These are phyloP conservation scores for Polyporus arcularius DNA, from an alignment of 768 basidiomycete genomes.

Conservation along the genomic window DNA sequence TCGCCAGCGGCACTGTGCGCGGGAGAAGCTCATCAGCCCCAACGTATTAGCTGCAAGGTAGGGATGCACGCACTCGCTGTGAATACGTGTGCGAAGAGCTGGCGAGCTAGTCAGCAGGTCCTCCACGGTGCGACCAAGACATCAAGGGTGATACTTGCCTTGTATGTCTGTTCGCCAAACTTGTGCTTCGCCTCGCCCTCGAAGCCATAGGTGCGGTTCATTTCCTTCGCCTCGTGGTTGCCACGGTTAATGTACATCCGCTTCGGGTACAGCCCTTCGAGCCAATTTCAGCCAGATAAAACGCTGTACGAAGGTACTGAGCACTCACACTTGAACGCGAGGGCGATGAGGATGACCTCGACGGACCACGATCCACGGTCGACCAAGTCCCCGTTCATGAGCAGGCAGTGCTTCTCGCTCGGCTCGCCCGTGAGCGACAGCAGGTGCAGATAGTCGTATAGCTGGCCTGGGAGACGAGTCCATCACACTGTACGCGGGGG, in stretches of 20 bases:
- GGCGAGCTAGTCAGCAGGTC: conserved; percentile 1
- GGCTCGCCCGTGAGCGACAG: conserved; percentile 86
- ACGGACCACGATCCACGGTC: conserved; percentile 97
- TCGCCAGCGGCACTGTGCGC: conserved; percentile 80
- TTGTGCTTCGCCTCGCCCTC: conserved; percentile 97
- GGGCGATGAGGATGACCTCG: conserved; percentile 89
- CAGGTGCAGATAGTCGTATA: conserved; percentile 90
- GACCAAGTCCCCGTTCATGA: conserved; percentile 96
- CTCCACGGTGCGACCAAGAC: neutral
- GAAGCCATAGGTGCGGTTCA: conserved; percentile 94
- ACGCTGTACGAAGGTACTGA: neutral
- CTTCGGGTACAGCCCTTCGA: conserved; percentile 86
- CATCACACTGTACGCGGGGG: neutral
- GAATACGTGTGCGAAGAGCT: conserved; percentile 95
- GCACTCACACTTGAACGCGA: conserved; percentile 89
- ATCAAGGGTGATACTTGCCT: conserved; percentile 44
- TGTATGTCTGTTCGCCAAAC: conserved; percentile 93
- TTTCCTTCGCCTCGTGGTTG: conserved; percentile 96
- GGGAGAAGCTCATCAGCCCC: neutral
- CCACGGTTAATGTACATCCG: conserved; percentile 93
- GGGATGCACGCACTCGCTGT: conserved; percentile 64
- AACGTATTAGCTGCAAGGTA: neutral
- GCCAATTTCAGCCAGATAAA: conserved; percentile 18
- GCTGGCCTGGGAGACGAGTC: conserved; percentile 65
- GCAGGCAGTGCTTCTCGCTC: conserved; percentile 76